phyloP scores from a whole-genome alignment of 495 filamentous ascomycete genomes.

The Trichocladium antarcticum region DNA sequence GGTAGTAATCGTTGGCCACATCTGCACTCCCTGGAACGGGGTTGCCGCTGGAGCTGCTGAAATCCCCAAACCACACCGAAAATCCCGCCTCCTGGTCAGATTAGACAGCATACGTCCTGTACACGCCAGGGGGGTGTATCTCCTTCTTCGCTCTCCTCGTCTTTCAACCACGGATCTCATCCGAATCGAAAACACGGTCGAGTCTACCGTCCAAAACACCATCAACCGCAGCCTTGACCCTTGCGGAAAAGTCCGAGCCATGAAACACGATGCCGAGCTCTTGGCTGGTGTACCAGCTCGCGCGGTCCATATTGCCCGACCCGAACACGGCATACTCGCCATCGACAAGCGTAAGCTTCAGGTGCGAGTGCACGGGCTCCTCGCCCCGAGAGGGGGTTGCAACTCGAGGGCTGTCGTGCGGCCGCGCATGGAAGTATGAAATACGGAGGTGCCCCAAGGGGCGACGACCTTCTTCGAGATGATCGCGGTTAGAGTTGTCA shows the following conservation, averaged over 20 bases:
- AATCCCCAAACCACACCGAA: no score
- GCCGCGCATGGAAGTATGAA: slow-evolving; percentile 36
- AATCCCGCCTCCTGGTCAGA: no score
- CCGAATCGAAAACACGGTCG: slow-evolving; percentile 28
- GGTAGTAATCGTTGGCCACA: no score
- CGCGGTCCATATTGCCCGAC: slow-evolving; percentile 65
- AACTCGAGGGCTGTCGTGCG: not conserved
- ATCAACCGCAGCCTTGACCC: slow-evolving; percentile 33
- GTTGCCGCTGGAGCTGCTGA: no score
- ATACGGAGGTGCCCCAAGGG: slow-evolving; percentile 35
- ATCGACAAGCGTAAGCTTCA: slow-evolving; percentile 59
- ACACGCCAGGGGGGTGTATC: no score
- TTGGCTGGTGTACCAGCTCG: slow-evolving; percentile 67
- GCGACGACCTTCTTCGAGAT: slow-evolving; percentile 24
- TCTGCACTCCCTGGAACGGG: no score
- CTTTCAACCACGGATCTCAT: not conserved
- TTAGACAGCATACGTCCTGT: no score
- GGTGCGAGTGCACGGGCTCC: slow-evolving; percentile 56
- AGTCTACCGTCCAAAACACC: slow-evolving; percentile 36
- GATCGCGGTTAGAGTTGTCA: not conserved
- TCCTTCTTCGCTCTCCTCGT: no score
- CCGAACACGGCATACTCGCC: slow-evolving; percentile 49
- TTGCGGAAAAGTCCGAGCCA: slow-evolving; percentile 32
- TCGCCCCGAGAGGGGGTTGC: slow-evolving; percentile 11
- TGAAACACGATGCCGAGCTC: slow-evolving; percentile 62